A percentile compares a stretch with the other conserved stretches of the same genome.
phyloP scores from a whole-genome alignment of 2,329 filamentous ascomycete genomes.

The Fulvia fulva region DNA sequence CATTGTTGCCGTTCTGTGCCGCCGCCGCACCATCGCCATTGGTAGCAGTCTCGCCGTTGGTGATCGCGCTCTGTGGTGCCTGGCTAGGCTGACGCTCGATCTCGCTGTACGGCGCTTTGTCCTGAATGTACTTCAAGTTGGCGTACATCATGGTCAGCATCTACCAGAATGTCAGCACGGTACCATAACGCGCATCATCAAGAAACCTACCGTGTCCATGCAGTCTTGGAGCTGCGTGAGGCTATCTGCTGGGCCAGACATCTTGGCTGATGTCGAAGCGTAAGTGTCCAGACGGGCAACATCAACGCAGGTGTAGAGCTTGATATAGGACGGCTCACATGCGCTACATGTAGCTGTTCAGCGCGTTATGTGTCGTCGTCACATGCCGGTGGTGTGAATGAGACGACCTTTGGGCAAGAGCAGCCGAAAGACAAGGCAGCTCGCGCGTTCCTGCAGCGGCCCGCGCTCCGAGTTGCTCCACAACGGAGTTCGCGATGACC shows the following conservation, averaged over 20 bases:
- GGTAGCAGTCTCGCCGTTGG: conserved; percentile 18
- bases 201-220: conserved; percentile 65
- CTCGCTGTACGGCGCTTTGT: conserved; percentile 39
- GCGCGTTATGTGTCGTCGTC: background rate
- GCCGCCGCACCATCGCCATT: conserved; percentile 7
- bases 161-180: conserved; percentile 27
- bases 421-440: background rate
- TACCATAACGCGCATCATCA: background rate
- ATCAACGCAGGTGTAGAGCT: no score
- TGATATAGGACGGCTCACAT: background rate
- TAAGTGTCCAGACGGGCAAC: background rate
- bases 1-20: conserved; percentile 20
- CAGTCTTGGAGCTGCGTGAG: conserved; percentile 82
- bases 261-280: background rate
- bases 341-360: background rate
- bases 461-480: background rate
- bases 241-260: conserved; percentile 48
- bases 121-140: conserved; percentile 42
- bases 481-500: background rate
- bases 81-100: conserved; percentile 43
- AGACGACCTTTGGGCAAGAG: background rate
- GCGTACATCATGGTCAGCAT: conserved; percentile 48
- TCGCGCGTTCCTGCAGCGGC: background rate
- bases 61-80: conserved; percentile 22
- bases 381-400: background rate